Evolutionary conservation across 257 asterid genomes (phyloP).

Genomic region (Solanum gandarillasii): DNA sequence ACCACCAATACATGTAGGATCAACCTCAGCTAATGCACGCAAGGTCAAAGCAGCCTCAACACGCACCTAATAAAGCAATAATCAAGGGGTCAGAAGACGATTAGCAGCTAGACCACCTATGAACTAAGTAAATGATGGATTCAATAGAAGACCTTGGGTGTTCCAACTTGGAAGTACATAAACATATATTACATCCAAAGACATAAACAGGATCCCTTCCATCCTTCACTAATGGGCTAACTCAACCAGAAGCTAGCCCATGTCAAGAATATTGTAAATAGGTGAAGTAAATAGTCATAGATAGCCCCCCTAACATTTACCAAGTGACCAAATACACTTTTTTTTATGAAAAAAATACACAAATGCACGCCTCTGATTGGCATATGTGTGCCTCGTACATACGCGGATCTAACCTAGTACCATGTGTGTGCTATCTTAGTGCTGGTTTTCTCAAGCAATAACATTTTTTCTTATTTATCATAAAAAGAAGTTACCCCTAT

Average conservation of each 20-base stretch:
- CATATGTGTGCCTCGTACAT: background rate
- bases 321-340: background rate
- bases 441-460: background rate
- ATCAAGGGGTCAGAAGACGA: slow-evolving; percentile 9
- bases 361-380: background rate
- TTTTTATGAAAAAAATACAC: background rate
- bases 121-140: background rate
- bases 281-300: background rate
- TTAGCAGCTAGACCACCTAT: background rate
- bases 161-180: background rate
- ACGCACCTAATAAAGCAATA: slow-evolving; percentile 54
- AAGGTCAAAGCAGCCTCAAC: slow-evolving; percentile 96
- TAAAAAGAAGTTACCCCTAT: background rate
- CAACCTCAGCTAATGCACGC: slow-evolving; percentile 91
- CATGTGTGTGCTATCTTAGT: background rate
- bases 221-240: background rate
- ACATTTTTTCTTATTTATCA: background rate
- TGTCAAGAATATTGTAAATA: background rate
- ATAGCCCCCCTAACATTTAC: background rate
- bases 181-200: background rate
- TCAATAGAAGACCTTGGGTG: background rate
- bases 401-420: background rate
- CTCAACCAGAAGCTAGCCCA: background rate
- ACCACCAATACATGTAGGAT: slow-evolving; percentile 95
- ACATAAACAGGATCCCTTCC: background rate